Evolutionary conservation across 345 rosid genomes (phyloP).

Genomic region (Kandelia obovata): DNA sequence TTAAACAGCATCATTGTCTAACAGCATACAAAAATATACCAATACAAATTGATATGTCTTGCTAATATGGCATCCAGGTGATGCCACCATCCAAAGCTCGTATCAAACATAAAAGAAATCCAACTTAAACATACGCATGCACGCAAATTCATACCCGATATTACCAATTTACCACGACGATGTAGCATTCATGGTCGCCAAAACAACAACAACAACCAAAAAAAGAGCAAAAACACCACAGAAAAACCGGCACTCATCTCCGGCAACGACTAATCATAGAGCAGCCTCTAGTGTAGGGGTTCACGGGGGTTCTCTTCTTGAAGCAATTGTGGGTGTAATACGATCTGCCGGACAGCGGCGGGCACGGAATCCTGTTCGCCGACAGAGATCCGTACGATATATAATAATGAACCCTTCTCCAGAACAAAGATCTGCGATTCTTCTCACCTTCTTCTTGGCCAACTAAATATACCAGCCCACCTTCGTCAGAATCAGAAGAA

Average conservation of each 20-base stretch:
- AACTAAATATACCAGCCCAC: slow-evolving; percentile 8
- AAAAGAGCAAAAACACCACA: background rate
- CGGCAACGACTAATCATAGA: slow-evolving; percentile 76
- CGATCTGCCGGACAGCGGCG: slow-evolving; percentile 91
- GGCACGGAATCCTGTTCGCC: slow-evolving; percentile 83
- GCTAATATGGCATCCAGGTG: too few species aligned
- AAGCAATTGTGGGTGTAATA: slow-evolving; percentile 83
- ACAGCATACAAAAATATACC: background rate
- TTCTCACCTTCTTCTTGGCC: slow-evolving; percentile 24
- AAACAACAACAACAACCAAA: background rate
- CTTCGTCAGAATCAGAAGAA: background rate
- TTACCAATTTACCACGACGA: background rate
- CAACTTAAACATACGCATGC: too few species aligned
- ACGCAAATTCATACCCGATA: background rate
- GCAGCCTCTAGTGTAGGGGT: slow-evolving; percentile 78
- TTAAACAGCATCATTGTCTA: background rate
- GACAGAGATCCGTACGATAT: slow-evolving; percentile 88
- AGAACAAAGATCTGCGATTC: slow-evolving; percentile 63
- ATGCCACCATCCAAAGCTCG: slow-evolving; percentile 3
- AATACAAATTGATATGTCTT: background rate
- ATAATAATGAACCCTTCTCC: slow-evolving; percentile 59
- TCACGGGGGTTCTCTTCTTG: slow-evolving; percentile 55
- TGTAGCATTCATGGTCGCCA: background rate
- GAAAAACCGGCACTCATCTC: slow-evolving; percentile 28
- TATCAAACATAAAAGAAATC: background rate